A percentile compares a stretch with the other conserved stretches of the same genome.
Evolutionary conservation across 371 early-diverging fungal genomes (phyloP).

Genomic region (Zychaea mexicana): DNA sequence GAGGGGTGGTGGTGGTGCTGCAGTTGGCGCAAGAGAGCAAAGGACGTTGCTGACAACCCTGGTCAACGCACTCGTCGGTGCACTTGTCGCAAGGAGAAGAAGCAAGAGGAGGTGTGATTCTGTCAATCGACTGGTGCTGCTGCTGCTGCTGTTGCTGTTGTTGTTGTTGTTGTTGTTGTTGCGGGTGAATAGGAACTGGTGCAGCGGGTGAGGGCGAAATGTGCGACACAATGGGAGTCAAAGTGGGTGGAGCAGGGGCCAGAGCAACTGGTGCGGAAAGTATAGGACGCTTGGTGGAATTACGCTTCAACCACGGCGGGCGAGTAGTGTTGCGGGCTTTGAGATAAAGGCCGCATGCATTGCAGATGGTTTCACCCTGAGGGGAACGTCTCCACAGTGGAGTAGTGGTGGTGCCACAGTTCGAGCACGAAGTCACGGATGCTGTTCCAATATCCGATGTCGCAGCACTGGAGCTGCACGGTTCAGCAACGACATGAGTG

Average conservation of each 20-base stretch:
- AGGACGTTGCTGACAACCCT: background rate
- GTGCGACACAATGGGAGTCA: conserved; percentile 5
- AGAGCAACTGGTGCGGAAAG: conserved; percentile 30
- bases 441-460: conserved; percentile 53
- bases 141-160: background rate
- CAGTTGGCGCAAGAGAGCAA: conserved; percentile 71
- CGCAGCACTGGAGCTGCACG: conserved; percentile 63
- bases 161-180: background rate
- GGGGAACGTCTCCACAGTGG: conserved; percentile 92
- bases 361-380: conserved; percentile 84
- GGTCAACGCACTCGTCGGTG: background rate
- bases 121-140: conserved; percentile 2
- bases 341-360: conserved; percentile 90
- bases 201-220: too few relatives aligned
- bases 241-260: conserved; percentile 31
- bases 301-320: conserved; percentile 79
- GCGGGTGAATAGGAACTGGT: background rate
- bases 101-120: conserved; percentile 6
- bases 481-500: conserved; percentile 46
- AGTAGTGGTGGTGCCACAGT: conserved; percentile 89
- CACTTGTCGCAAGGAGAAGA: background rate
- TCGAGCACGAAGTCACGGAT: conserved; percentile 72
- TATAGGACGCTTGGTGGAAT: conserved; percentile 33
- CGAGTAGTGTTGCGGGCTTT: conserved; percentile 83
- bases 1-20: conserved; percentile 73